These are phyloP conservation scores for Nannizziopsis barbatae DNA, from an alignment of 2,329 filamentous ascomycete genomes.

Conservation along the genomic window DNA sequence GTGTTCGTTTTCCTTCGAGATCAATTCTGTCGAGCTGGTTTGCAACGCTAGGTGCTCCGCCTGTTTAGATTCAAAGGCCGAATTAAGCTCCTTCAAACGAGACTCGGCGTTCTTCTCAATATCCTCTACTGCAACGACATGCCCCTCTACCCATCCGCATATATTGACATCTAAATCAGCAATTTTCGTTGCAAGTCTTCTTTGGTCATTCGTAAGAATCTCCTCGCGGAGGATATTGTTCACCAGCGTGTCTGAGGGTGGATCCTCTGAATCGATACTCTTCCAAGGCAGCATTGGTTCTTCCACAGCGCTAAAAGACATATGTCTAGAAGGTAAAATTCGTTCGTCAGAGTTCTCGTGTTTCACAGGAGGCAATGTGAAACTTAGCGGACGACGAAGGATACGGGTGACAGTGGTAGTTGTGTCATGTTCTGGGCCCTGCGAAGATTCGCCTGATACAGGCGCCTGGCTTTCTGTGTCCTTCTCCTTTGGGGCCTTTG, in stretches of 20 bases:
- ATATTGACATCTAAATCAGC: slow-evolving; percentile 28
- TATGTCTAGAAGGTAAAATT: slow-evolving; percentile 30
- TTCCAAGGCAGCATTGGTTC: slow-evolving; percentile 34
- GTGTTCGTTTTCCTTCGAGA: slow-evolving; percentile 56
- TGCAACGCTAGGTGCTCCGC: slow-evolving; percentile 59
- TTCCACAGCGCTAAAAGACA: slow-evolving; percentile 41
- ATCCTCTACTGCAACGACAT: slow-evolving; percentile 39
- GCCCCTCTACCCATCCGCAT: slow-evolving; percentile 34
- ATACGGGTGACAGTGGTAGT: slow-evolving; percentile 7
- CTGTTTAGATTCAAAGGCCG: slow-evolving; percentile 57
- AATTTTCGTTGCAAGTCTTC: slow-evolving; percentile 28
- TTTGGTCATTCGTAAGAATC: slow-evolving; percentile 28
- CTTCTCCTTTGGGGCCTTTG: neutral
- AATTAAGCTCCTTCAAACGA: slow-evolving; percentile 55
- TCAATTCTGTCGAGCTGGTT: slow-evolving; percentile 55
- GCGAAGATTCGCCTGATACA: neutral
- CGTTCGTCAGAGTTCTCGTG: slow-evolving; percentile 18
- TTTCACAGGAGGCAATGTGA: slow-evolving; percentile 20
- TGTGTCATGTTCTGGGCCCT: neutral
- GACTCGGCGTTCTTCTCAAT: slow-evolving; percentile 53
- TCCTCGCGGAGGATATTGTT: slow-evolving; percentile 32
- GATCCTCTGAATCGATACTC: slow-evolving; percentile 21
- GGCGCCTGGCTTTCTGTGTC: neutral
- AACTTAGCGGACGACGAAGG: slow-evolving; percentile 32
- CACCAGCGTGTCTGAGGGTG: slow-evolving; percentile 34